These are phyloP conservation scores for Aeschynomene evenia DNA, from an alignment of 306 rosid genomes.

Conservation along the genomic window DNA sequence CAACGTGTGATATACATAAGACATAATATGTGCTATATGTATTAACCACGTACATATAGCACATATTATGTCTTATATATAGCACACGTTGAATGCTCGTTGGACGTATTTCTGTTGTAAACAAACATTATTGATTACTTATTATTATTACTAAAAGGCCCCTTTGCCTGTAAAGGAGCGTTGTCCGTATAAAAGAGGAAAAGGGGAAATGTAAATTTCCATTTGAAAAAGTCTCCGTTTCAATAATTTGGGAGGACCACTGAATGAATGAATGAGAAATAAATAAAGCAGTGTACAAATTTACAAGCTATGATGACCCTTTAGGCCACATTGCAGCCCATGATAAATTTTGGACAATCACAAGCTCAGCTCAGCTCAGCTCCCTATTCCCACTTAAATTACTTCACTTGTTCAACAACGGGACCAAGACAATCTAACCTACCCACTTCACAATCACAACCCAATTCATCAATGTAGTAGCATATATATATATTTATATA, in stretches of 20 bases:
- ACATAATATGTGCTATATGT: too few relatives aligned
- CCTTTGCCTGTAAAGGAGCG: neutral
- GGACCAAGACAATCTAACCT: slow-evolving; percentile 31
- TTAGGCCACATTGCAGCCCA: slow-evolving; percentile 25
- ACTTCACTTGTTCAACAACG: slow-evolving; percentile 13
- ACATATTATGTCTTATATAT: too few relatives aligned
- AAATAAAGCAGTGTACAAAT: slow-evolving; percentile 21
- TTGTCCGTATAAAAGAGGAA: slow-evolving; percentile 23
- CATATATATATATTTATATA: too few relatives aligned
- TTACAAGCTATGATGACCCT: slow-evolving; percentile 30
- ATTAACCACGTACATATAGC: too few relatives aligned
- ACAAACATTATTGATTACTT: too few relatives aligned
- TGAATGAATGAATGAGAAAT: slow-evolving; percentile 10
- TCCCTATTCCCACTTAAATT: slow-evolving; percentile 19
- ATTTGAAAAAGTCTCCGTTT: slow-evolving; percentile 25
- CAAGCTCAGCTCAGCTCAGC: too few relatives aligned
- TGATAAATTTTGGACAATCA: slow-evolving; percentile 32
- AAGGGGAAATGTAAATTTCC: slow-evolving; percentile 30
- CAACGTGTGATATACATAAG: too few relatives aligned
- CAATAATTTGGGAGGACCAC: slow-evolving; percentile 43
- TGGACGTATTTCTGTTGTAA: too few relatives aligned
- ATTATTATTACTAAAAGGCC: neutral
- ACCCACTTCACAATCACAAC: slow-evolving; percentile 14
- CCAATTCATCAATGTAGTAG: too few relatives aligned
- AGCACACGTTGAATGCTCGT: too few relatives aligned